Conservation (phyloP, 306 rosid species). For the Lathyrus sativus region DNA sequence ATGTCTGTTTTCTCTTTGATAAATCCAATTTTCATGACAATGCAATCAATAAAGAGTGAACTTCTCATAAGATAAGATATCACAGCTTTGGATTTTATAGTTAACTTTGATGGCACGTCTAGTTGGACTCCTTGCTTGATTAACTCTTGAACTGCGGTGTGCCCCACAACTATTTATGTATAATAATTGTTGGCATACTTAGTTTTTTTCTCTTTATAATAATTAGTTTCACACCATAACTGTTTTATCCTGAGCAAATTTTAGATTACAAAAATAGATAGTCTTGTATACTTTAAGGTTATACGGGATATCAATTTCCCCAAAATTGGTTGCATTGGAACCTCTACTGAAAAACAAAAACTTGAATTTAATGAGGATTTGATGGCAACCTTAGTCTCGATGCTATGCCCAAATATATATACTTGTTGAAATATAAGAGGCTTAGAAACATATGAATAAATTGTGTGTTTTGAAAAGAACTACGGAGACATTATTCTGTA, state of each 20-base stretch:
- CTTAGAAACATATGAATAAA: no score
- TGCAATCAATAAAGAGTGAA: neutral
- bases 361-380: slow-evolving; percentile 4
- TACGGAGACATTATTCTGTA: no score
- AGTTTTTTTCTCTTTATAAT: slow-evolving; percentile 15
- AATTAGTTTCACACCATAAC: neutral
- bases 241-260: neutral
- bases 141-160: slow-evolving; percentile 6
- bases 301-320: neutral
- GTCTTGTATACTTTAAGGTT: slow-evolving; percentile 7
- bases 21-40: neutral
- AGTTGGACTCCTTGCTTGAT: slow-evolving; percentile 17
- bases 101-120: slow-evolving; percentile 11
- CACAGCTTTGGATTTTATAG: neutral
- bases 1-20: slow-evolving; percentile 4
- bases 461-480: no score
- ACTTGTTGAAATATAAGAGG: no score
- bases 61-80: neutral
- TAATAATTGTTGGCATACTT: slow-evolving; percentile 5
- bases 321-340: slow-evolving; percentile 1
- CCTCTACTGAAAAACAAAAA: neutral
- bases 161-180: neutral
- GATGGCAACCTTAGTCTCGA: neutral
- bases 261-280: neutral
- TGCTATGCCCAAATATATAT: neutral